Percentiles rank a stretch among this genome's conserved stretches.
Conservation (phyloP, 371 early-diverging fungal species). For the Mucor ambiguus region DNA sequence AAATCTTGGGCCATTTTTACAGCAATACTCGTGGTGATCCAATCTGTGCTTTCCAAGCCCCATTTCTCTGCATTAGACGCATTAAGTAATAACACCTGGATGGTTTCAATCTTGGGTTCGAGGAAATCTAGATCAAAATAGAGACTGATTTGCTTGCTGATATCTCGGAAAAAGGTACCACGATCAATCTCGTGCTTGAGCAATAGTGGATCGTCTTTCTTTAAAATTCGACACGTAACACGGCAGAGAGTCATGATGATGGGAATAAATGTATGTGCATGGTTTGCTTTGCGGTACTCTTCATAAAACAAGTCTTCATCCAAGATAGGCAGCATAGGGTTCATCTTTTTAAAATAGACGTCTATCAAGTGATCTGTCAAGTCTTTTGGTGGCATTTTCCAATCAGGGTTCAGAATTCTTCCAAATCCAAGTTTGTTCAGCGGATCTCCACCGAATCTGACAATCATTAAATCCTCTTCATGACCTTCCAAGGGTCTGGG, state of each 20-base stretch:
- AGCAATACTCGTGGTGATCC: slow-evolving; percentile 43
- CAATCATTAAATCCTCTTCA: slow-evolving; percentile 37
- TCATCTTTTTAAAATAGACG: slow-evolving; percentile 37
- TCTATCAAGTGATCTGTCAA: slow-evolving; percentile 30
- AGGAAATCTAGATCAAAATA: slow-evolving; percentile 32
- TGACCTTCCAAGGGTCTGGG: slow-evolving; percentile 24
- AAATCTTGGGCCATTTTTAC: slow-evolving; percentile 53
- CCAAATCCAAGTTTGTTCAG: slow-evolving; percentile 14
- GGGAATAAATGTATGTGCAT: slow-evolving; percentile 7
- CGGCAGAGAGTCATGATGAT: slow-evolving; percentile 30
- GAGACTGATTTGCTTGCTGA: slow-evolving; percentile 13
- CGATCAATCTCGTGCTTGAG: slow-evolving; percentile 27
- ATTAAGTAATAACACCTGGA: slow-evolving; percentile 34
- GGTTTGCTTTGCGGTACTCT: slow-evolving; percentile 17
- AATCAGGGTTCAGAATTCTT: slow-evolving; percentile 18
- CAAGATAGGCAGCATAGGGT: slow-evolving; percentile 35
- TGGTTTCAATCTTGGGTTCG: slow-evolving; percentile 32
- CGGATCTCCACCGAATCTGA: slow-evolving; percentile 6
- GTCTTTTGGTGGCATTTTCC: slow-evolving; percentile 39
- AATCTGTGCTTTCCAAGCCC: slow-evolving; percentile 35
- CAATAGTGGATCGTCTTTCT: slow-evolving; percentile 25
- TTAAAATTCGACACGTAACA: slow-evolving; percentile 23
- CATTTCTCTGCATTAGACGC: slow-evolving; percentile 31
- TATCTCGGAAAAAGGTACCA: slow-evolving; percentile 13
- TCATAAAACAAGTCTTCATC: slow-evolving; percentile 42